A percentile compares a stretch with the other conserved stretches of the same genome.
Evolutionary conservation across 129 eudicot species (phyloP).

Genomic region (Saussurea involucrata): DNA sequence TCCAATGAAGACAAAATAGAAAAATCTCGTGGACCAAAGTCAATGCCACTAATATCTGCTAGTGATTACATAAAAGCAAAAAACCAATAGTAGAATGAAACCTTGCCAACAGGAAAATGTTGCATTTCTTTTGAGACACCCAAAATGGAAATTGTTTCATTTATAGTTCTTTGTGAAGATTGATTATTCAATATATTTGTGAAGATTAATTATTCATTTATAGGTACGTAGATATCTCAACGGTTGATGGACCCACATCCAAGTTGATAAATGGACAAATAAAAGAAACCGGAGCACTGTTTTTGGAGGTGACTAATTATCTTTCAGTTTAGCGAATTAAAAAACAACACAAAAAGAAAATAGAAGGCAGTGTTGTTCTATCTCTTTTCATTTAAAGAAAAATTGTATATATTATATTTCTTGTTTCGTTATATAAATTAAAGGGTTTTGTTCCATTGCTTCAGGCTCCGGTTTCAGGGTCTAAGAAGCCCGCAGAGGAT

Average conservation of each 20-base stretch:
- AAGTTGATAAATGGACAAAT: constrained; percentile 57
- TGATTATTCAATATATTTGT: not conserved
- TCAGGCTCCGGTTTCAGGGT: constrained; percentile 99
- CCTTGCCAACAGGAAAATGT: not conserved
- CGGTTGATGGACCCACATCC: constrained; percentile 89
- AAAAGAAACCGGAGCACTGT: constrained; percentile 78
- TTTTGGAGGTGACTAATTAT: constrained; percentile 70
- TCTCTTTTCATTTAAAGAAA: not conserved
- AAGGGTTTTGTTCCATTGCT: constrained; percentile 1
- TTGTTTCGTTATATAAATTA: not conserved
- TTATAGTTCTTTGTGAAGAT: not conserved
- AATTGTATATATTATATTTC: not conserved
- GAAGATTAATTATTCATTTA: not conserved
- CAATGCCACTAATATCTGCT: not conserved
- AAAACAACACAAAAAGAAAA: not conserved
- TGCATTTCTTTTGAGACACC: not conserved
- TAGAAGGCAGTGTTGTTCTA: not conserved
- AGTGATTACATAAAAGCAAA: not conserved
- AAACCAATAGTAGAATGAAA: not conserved
- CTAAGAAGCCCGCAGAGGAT: constrained; percentile 97
- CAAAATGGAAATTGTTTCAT: not conserved
- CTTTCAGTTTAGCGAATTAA: not conserved
- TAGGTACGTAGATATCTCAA: constrained; percentile 93
- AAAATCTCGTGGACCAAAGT: not conserved
- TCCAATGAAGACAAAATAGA: not conserved